Base-by-base conservation (phyloP, 2,329 filamentous ascomycete genomes). In the Sporothrix luriei region DNA sequence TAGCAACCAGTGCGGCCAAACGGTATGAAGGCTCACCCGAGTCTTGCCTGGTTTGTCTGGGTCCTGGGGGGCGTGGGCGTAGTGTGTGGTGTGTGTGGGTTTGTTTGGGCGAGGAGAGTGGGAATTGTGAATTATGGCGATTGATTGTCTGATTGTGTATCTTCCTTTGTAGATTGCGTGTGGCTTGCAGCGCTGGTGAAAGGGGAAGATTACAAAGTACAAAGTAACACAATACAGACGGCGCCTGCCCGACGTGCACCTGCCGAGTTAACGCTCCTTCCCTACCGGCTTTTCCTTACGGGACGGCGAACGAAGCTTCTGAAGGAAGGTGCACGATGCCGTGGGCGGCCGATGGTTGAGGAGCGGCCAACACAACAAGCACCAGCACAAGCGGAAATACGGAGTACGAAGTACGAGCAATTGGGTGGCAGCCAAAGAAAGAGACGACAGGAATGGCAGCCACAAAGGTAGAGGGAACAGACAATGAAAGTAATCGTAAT, bases 361-460 rank as follows among this genome's bases (percentile, higher is more conserved):
- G 14, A 46, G 40, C 11, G 13, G 40, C 14, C 11, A 16, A 14
- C 54, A 9, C n/a, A 33, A 55, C 6, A 9, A 19, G 7, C 16
- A 55, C 6, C 3, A 19, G 7, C 16, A 16, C 14, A 19, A 43
- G 43, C 33, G 33, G 55, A 43, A 9, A 40, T n/a, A 61, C 33
- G 55, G 43, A 40, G 43, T 61, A 61, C 55, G 55, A 61, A 40
- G 43, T 61, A 61, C 55, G 55, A 61, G 55, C 55, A 61, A 43
- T 24, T 61, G 55, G 55, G 55, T 61, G 55, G 55, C 55, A 24
- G 55, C 33, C 54, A 43, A 43, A 14, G 14, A 16, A 43, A 43
- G 40, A 43, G 11, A 16, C 2, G 14, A 43, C 40, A 61, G n/a
- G n/a, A 21, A 61, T 16, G 33, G 19, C 19, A n/a, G 48, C 48